Conservation (phyloP, 352 stramenopile species). For the Phytophthora quininea region DNA sequence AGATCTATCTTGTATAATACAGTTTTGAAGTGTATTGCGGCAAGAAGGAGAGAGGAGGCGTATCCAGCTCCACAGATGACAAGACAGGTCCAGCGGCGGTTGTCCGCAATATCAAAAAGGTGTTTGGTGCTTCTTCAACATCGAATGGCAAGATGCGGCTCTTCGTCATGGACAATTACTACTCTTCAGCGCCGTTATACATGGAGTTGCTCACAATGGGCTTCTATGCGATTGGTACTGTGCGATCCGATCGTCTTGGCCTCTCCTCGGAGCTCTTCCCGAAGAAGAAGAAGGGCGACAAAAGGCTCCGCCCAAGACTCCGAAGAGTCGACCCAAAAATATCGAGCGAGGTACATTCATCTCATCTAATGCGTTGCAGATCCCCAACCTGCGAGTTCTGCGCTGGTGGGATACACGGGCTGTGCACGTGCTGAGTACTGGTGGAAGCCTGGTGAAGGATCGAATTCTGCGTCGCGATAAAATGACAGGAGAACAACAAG, state of each 20-base stretch:
- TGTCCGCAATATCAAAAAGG: slow-evolving; percentile 13
- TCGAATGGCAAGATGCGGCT: slow-evolving; percentile 6
- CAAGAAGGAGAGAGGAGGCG: slow-evolving; percentile 4
- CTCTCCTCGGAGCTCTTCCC: slow-evolving; percentile 9
- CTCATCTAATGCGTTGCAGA: neutral
- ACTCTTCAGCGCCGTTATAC: slow-evolving; percentile 5
- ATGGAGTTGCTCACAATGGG: slow-evolving; percentile 21
- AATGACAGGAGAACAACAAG: neutral
- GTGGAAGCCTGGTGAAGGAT: slow-evolving; percentile 3
- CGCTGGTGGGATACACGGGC: slow-evolving; percentile 13
- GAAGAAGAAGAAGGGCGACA: slow-evolving; percentile 16
- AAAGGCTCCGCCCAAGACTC: slow-evolving; percentile 13
- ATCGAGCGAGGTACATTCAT: slow-evolving; percentile 11
- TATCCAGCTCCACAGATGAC: slow-evolving; percentile 5
- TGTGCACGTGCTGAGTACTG: slow-evolving; percentile 8
- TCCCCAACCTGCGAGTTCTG: neutral
- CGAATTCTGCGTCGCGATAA: slow-evolving; percentile 7
- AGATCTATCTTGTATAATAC: slow-evolving; percentile 4
- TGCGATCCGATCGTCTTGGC: slow-evolving; percentile 9
- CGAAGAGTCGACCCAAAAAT: slow-evolving; percentile 6
- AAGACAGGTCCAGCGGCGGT: slow-evolving; percentile 1
- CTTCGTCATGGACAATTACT: slow-evolving; percentile 15
- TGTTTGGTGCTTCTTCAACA: slow-evolving; percentile 4
- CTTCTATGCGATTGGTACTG: slow-evolving; percentile 19
- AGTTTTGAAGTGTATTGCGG: slow-evolving; percentile 6